Conservation (phyloP, 495 filamentous ascomycete species). For the Trichoderma parareesei region DNA sequence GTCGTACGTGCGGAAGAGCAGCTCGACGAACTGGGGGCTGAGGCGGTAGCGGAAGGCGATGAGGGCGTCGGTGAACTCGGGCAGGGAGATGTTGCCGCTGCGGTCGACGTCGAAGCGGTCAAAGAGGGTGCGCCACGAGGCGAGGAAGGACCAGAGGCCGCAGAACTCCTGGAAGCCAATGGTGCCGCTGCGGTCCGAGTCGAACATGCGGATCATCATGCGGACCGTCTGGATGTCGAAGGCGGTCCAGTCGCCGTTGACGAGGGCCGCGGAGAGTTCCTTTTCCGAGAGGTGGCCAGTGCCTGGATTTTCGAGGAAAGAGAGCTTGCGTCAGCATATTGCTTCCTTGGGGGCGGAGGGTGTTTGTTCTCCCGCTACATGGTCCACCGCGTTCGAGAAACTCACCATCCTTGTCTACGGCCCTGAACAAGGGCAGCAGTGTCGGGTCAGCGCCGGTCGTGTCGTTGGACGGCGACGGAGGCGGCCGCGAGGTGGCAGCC, state of each 20-base stretch:
- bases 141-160: conserved; percentile 89
- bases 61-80: conserved; percentile 86
- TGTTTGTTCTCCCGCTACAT: no score
- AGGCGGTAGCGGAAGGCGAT: conserved; percentile 92
- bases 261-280: conserved; percentile 84
- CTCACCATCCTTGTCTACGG: conserved; percentile 77
- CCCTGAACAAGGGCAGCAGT: conserved; percentile 79
- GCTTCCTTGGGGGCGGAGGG: no score
- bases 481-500: conserved; percentile 51
- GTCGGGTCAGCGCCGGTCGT: conserved; percentile 59
- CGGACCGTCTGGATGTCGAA: conserved; percentile 95
- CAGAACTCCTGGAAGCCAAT: conserved; percentile 96
- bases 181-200: conserved; percentile 75
- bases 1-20: conserved; percentile 64
- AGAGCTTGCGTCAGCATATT: not conserved
- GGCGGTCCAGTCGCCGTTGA: conserved; percentile 89
- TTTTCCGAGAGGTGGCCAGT: conserved; percentile 76
- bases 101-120: conserved; percentile 90
- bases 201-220: conserved; percentile 99
- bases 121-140: conserved; percentile 87
- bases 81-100: conserved; percentile 73
- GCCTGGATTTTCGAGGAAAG: conserved; percentile 39
- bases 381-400: not conserved
- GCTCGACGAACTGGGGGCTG: conserved; percentile 67
- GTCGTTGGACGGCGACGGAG: conserved; percentile 53